Conservation (phyloP, 2,329 filamentous ascomycete genomes). For the Didymosphaeria variabile region DNA sequence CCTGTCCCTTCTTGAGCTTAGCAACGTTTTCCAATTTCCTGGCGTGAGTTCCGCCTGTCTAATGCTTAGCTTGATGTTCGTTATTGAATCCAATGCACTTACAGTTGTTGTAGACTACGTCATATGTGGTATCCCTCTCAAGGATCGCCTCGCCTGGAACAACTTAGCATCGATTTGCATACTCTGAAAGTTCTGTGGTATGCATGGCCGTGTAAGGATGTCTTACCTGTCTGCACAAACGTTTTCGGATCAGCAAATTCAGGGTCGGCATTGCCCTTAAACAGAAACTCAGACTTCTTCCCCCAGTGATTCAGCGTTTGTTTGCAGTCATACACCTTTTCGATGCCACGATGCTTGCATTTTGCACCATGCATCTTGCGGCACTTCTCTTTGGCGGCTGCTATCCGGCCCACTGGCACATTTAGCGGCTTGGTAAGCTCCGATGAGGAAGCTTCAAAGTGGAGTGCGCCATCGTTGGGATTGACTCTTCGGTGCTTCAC, state of each 20-base stretch:
- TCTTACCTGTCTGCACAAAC: neutral
- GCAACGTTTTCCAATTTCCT: neutral
- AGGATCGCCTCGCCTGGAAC: neutral
- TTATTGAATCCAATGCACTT: neutral
- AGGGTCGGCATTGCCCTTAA: neutral
- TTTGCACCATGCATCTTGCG: neutral
- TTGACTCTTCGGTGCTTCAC: neutral
- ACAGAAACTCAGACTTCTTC: neutral
- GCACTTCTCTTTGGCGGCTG: neutral
- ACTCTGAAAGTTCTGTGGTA: neutral
- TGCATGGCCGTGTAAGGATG: too few species aligned
- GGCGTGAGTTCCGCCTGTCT: neutral
- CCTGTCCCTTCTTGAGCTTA: constrained; percentile 3
- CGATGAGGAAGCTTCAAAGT: neutral
- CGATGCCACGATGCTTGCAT: constrained; percentile 1
- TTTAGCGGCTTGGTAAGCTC: neutral
- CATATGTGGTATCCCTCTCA: constrained; percentile 1
- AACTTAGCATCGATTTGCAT: neutral
- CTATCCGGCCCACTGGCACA: neutral
- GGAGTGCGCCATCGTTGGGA: neutral
- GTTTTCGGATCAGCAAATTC: neutral
- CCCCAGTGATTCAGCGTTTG: neutral
- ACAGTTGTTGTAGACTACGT: constrained; percentile 2
- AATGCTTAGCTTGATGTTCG: neutral
- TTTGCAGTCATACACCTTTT: neutral